Base-by-base conservation (phyloP, 2,329 filamentous ascomycete species). In the Trichoderma gracile region DNA sequence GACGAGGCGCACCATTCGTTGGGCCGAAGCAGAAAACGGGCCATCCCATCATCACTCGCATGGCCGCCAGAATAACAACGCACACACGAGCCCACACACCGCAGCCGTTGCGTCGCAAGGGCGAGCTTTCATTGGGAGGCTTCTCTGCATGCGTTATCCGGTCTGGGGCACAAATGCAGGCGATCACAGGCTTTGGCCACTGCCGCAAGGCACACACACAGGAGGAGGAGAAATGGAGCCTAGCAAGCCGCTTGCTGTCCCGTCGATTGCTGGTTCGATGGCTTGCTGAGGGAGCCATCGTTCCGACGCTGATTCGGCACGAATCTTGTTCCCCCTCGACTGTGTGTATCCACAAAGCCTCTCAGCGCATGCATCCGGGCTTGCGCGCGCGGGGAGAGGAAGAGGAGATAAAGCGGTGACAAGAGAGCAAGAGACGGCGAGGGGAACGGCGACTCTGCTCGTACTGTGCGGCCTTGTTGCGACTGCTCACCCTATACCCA, bases 141-240 rank as follows among this genome's bases (percentile, higher is more conserved):
- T 27, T 38, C 33, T 21, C 40, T 65, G 57, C 64, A 57, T 27
- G 57, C 53, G 55, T 57, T 49, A 57, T 65, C 64, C 59, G 49
- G 33, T 61, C 58, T 65, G 64, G 64, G 64, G 40, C 64, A 50
- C 49, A 52, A 56, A 62, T 57, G 64, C 64, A 65, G 58, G 64
- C 58, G 52, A 61, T 65, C 64, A 57, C 56, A 62, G 62, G 54
- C 52, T 63, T 52, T 65, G 64, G 59, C 64, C 49, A 62, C 58
- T 60, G 57, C 58, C 57, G 63, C 63, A 65, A 65, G 63, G 63
- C 63, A 65, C 63, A 65, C 63, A 55, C 63, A 55, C 63, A 65
- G 63, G 42, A 65, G 53, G 30, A 53, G 58, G 58, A 54, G 49
- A 5, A 62, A 43, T 30, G 53, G 61, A 45, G 40, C 33, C 43